Evolutionary conservation across 2,329 filamentous ascomycete species (phyloP), one percentile per base, ranked within the genome.

Genomic region (Xylaria sp.): DNA sequence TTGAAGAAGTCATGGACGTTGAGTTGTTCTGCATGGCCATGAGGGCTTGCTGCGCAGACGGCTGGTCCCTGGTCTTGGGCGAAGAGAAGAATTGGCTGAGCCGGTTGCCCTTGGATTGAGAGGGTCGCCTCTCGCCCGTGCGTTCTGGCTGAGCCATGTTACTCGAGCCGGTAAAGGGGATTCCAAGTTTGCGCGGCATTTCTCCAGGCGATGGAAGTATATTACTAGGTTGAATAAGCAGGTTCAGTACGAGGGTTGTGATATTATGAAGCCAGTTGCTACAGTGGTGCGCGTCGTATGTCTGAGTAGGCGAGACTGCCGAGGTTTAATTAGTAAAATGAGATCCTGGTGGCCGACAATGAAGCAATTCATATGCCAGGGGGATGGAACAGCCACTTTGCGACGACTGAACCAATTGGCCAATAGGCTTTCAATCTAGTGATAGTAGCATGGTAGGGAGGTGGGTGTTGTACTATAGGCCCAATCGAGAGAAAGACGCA

Each of bases 51-150:
- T 93, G 87, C 61, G 90, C 86, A 67, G 89, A 85, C 61, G 85
- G 84, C 75, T 90, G 86, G 71, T 90, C 86, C 81, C 92, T 94
- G 73, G 88, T 84, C 84, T 94, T 95, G 73, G 92, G 91, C 60
- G 92, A 92, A 68, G 92, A 93, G 82, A 97, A 97, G 82, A 97
- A 89, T 78, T 94, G 91, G 74, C 90, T 89, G 75, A 97, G 88
- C 78, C 92, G 91, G 81, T 90, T 94, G 79, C 89, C 87, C 82
- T 92, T 94, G 75, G 88, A 88, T 73, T 86, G 84, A 52, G 89
- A 90, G 64, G 86, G 83, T 79, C 88, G 85, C 79, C 88, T 85
- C 80, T 89, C 86, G 75, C 80, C 83, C 71, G 80, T 77, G 81
- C 83, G 86, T 79, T 88, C 86, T 72, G 80, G 77, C 63, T 81